Base-by-base conservation (phyloP, 1,284 basidiomycete genomes). In the Mycena sp. region DNA sequence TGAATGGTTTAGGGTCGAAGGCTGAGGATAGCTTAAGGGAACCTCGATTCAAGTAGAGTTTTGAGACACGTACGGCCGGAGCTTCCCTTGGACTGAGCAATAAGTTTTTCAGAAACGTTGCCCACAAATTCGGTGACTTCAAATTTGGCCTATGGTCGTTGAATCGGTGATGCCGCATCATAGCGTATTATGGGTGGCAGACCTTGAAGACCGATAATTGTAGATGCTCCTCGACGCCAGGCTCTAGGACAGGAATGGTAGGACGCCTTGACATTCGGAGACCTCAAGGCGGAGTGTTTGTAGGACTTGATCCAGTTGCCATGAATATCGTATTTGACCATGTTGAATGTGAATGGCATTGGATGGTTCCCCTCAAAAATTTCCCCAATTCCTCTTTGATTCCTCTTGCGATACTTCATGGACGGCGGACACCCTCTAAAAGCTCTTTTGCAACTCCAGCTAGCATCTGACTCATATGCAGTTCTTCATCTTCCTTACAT, bases 1-100 rank as follows among this genome's bases (percentile, higher is more conserved):
- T 93, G 78, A 99, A 98, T 0, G 98, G 95, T 69, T 91, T 88
- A 0, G 97, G 95, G 73, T 98, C 91, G 76, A 99, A 98, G 1
- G 96, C 95, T 66, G 62, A 50, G 63, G 54, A 70, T 57, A 65
- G 30, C 19, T 7, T 21, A 10, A 56, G 11, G 55, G 56, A 30
- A 17, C 3, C 28, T 3, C 23, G 25, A 28, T 35, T 26, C 17
- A 28, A 3, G 14, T 30, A 19, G 10, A 26, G 2, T 35, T 19
- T 51, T 44, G 51, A 41, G 6, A 29, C n/a, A 63, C 35, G 19
- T 79, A 96, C 94, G 93, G 52, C 93, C 94, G 21, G 94, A 83
- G 70, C 89, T 87, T 23, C 85, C 85, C 74, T 94, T 94, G 44
- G 94, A 96, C 68, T 92, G 87, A 19, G 88, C 78, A 58, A 98